Percentiles rank a stretch among this genome's conserved stretches.
Conservation (phyloP, 805 yeast genomes). For the Myxozyma neglecta region DNA sequence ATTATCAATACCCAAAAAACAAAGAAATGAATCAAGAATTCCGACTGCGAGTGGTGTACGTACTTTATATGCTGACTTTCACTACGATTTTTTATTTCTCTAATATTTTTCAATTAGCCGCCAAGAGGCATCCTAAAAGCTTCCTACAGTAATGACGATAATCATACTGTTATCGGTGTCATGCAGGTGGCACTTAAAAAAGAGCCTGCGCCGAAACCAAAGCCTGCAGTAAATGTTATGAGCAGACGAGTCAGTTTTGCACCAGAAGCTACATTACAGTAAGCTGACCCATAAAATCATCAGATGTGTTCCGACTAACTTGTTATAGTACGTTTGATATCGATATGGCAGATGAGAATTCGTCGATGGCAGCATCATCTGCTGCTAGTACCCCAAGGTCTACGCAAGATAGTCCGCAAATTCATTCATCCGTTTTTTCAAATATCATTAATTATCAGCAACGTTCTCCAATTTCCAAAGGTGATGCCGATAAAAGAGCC, state of each 20-base stretch:
- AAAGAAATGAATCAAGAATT: constrained; percentile 7
- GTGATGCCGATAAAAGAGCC: neutral
- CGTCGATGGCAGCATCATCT: constrained; percentile 5
- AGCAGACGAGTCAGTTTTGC: constrained; percentile 73
- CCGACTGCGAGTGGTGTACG: constrained; percentile 12
- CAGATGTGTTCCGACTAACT: neutral
- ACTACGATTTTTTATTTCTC: neutral
- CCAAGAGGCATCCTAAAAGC: constrained; percentile 46
- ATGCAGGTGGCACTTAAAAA: constrained; percentile 36
- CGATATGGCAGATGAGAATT: constrained; percentile 12
- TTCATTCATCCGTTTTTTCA: neutral
- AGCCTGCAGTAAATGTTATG: constrained; percentile 24
- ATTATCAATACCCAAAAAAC: constrained; percentile 14
- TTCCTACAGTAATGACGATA: constrained; percentile 28
- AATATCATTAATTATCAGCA: neutral
- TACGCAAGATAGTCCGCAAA: neutral
- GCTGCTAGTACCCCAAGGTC: neutral
- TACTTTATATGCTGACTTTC: neutral
- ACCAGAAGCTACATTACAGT: constrained; percentile 32
- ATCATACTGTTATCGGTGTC: constrained; percentile 44
- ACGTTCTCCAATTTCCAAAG: neutral
- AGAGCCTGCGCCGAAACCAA: constrained; percentile 20
- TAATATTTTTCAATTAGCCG: constrained; percentile 28
- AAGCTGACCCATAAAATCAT: neutral
- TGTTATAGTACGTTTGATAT: constrained; percentile 22